These are phyloP conservation scores for Penicillium macrosclerotiorum DNA, from an alignment of 495 filamentous ascomycete species.

Conservation along the genomic window DNA sequence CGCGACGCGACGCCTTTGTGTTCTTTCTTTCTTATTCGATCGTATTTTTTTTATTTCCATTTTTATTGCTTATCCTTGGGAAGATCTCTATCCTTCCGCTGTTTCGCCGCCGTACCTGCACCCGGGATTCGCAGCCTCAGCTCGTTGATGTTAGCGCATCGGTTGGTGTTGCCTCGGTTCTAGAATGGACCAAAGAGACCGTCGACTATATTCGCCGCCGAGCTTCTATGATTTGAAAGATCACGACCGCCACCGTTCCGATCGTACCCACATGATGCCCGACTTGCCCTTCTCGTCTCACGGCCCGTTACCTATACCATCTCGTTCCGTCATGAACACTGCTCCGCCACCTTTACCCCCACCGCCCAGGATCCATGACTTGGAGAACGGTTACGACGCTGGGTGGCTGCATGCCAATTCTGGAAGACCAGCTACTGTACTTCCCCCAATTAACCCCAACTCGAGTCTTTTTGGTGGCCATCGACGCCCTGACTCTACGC, in stretches of 20 bases:
- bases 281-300: conserved; percentile 35
- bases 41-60: not conserved
- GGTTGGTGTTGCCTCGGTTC: conserved; percentile 14
- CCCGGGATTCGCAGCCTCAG: conserved; percentile 6
- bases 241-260: conserved; percentile 21
- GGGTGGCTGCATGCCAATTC: conserved; percentile 60
- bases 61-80: not conserved
- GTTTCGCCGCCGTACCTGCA: not conserved
- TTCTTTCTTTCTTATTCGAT: not conserved
- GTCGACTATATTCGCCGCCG: conserved; percentile 52
- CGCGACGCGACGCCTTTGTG: not conserved
- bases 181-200: conserved; percentile 51
- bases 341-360: conserved; percentile 64
- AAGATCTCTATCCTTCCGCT: conserved; percentile 3
- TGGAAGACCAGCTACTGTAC: conserved; percentile 24
- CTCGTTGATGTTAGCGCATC: conserved; percentile 15
- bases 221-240: conserved; percentile 52
- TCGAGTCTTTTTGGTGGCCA: conserved; percentile 55
- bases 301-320: conserved; percentile 57
- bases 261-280: conserved; percentile 27
- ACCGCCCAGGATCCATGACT: conserved; percentile 52
- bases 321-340: conserved; percentile 42
- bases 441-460: conserved; percentile 49
- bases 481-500: conserved; percentile 30
- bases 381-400: conserved; percentile 56